phyloP scores from a whole-genome alignment of 1,284 basidiomycete species.

The Malassezia furfur region DNA sequence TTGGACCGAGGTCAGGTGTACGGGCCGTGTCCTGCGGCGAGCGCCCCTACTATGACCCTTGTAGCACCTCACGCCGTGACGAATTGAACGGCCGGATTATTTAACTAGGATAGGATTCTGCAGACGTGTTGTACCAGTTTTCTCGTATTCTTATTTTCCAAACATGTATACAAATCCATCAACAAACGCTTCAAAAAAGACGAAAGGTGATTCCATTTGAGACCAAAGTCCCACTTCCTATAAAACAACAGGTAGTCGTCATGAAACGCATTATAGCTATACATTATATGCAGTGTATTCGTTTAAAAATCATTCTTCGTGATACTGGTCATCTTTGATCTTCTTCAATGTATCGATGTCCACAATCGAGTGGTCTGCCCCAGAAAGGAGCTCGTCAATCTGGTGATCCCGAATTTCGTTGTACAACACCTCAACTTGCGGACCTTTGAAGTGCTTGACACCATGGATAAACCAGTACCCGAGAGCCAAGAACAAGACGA shows the following conservation, averaged over 20 bases:
- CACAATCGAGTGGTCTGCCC: background rate
- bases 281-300: no score
- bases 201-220: no score
- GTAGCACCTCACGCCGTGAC: constrained; percentile 15
- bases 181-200: no score
- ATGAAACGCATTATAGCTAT: no score
- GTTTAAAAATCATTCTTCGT: background rate
- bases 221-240: no score
- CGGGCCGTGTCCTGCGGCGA: constrained; percentile 24
- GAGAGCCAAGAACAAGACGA: background rate
- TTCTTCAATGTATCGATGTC: background rate
- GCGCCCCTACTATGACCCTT: constrained; percentile 23
- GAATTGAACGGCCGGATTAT: constrained; percentile 17
- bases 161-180: no score
- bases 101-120: background rate
- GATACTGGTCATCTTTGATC: background rate
- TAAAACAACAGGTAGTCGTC: no score
- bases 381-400: background rate
- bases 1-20: constrained; percentile 21
- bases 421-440: background rate
- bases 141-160: no score
- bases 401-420: background rate
- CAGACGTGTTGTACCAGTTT: background rate
- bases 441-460: background rate
- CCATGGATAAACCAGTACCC: background rate